Evolutionary conservation across 495 filamentous ascomycete species (phyloP).

Genomic region (Tuber magnatum): DNA sequence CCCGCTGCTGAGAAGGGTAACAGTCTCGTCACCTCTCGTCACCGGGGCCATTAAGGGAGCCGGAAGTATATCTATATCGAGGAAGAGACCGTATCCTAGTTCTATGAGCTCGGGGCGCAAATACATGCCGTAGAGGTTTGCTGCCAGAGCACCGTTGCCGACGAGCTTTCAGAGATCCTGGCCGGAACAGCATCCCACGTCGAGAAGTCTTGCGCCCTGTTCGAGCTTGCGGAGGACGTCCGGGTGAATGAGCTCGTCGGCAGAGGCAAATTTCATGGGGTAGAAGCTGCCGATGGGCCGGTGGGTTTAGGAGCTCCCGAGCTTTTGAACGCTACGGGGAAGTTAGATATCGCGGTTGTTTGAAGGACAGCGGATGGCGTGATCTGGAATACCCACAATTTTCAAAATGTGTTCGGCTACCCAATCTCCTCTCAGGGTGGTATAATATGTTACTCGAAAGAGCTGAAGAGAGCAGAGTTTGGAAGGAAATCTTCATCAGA

Average conservation of each 20-base stretch:
- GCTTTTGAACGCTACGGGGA: slow-evolving; percentile 43
- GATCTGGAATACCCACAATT: not conserved
- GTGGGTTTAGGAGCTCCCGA: slow-evolving; percentile 42
- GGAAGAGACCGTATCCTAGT: slow-evolving; percentile 50
- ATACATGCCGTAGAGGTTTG: slow-evolving; percentile 49
- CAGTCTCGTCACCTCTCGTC: slow-evolving; percentile 42
- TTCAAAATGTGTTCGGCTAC: not conserved
- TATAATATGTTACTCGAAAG: not conserved
- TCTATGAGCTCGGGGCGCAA: slow-evolving; percentile 48
- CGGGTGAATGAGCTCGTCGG: slow-evolving; percentile 34
- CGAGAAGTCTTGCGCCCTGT: slow-evolving; percentile 42
- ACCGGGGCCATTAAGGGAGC: too few relatives aligned
- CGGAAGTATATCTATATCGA: too few relatives aligned
- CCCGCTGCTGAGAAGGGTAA: slow-evolving; percentile 43
- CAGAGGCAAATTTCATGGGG: slow-evolving; percentile 44
- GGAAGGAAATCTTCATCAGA: not conserved
- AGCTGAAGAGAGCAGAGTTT: not conserved
- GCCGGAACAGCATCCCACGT: slow-evolving; percentile 50
- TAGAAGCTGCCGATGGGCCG: slow-evolving; percentile 45
- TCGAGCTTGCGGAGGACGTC: slow-evolving; percentile 21
- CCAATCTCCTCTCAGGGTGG: not conserved
- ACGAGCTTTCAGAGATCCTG: slow-evolving; percentile 49
- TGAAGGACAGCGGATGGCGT: not conserved
- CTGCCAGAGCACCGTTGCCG: slow-evolving; percentile 44
- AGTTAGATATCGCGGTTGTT: not conserved